Conservation (phyloP, 192 early-diverging fungal species). For the Obelidium mucronatum region DNA sequence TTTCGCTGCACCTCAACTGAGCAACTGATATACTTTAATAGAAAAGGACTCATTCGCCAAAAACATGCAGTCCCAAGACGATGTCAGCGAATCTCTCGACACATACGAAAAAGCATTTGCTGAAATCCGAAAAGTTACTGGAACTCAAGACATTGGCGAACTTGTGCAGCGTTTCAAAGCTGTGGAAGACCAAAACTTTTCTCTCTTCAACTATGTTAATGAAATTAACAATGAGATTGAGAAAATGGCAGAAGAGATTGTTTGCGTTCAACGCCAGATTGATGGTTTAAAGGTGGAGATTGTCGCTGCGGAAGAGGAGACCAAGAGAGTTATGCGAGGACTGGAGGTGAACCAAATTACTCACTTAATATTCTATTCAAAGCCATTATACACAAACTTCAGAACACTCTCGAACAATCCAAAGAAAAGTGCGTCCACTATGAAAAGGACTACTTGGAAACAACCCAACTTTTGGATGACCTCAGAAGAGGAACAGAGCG, state of each 20-base stretch:
- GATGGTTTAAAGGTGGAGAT: conserved; percentile 52
- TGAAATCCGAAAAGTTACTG: conserved; percentile 64
- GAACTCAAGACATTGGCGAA: conserved; percentile 58
- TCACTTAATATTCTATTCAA: not conserved
- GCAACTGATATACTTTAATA: conserved; percentile 4
- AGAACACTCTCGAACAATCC: conserved; percentile 45
- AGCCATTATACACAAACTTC: not conserved
- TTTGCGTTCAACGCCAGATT: conserved; percentile 55
- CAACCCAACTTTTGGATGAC: conserved; percentile 40
- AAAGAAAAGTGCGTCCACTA: conserved; percentile 41
- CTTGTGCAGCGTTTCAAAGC: conserved; percentile 63
- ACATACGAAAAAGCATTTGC: conserved; percentile 60
- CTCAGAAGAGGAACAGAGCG: conserved; percentile 49
- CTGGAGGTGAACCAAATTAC: conserved; percentile 56
- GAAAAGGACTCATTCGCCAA: conserved; percentile 42
- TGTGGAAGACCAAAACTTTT: conserved; percentile 70
- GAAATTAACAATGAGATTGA: conserved; percentile 71
- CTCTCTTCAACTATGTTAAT: conserved; percentile 73
- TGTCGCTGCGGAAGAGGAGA: conserved; percentile 53
- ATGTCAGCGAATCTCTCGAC: conserved; percentile 53
- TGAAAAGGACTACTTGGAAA: conserved; percentile 54
- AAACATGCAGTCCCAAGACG: conserved; percentile 56
- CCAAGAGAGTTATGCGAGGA: conserved; percentile 44
- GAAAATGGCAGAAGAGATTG: conserved; percentile 63
- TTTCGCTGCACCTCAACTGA: not conserved